phyloP scores from a whole-genome alignment of 148 eudicot species.

The Chenopodium berlandieri region DNA sequence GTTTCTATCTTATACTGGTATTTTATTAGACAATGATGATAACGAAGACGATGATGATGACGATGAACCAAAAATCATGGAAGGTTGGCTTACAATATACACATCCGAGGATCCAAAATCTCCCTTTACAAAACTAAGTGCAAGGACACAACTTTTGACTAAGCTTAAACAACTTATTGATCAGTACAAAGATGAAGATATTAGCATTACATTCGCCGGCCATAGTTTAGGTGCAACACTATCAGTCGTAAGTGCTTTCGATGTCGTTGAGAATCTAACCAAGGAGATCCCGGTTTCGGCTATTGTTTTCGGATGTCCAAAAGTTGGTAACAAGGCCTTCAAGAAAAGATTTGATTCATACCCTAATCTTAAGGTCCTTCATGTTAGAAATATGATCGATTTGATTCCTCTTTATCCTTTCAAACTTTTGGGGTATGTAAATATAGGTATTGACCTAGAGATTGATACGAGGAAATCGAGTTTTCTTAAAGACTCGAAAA shows the following conservation, averaged over 20 bases:
- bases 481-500: conserved; percentile 61
- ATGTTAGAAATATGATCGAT: conserved; percentile 68
- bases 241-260: conserved; percentile 67
- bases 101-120: conserved; percentile 57
- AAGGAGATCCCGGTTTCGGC: conserved; percentile 55
- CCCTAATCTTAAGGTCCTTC: conserved; percentile 59
- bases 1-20: too few relatives aligned
- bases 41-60: background rate
- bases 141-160: conserved; percentile 51
- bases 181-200: conserved; percentile 39
- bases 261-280: conserved; percentile 66
- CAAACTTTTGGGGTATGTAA: conserved; percentile 52
- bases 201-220: conserved; percentile 53
- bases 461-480: conserved; percentile 73
- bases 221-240: conserved; percentile 71
- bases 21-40: background rate
- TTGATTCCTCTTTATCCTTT: conserved; percentile 70
- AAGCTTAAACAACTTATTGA: conserved; percentile 41
- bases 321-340: conserved; percentile 71
- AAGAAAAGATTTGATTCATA: conserved; percentile 41
- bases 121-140: conserved; percentile 60
- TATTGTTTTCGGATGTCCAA: conserved; percentile 76
- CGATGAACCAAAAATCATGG: conserved; percentile 48
- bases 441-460: conserved; percentile 50
- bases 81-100: conserved; percentile 71